A percentile compares a stretch with the other conserved stretches of the same genome.
Conservation (phyloP, 192 early-diverging fungal genomes). For the Coemansia sp. region DNA sequence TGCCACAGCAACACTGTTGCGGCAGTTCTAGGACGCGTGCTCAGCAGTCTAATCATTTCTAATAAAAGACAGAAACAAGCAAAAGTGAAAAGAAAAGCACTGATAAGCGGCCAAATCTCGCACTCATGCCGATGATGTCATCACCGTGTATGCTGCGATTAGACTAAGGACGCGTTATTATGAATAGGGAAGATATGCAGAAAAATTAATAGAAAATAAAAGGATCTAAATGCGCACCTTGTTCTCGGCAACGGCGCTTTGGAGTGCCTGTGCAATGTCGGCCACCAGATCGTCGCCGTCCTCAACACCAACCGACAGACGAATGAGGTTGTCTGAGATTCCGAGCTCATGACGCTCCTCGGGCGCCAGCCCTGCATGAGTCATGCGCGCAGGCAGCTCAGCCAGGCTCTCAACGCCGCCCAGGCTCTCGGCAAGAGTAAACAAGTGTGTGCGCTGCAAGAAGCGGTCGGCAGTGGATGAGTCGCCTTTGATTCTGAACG, state of each 20-base stretch:
- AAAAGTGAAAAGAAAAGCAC: no score
- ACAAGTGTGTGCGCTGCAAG: conserved; percentile 73
- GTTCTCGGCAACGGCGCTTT: conserved; percentile 52
- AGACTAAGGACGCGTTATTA: no score
- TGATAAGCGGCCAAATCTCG: no score
- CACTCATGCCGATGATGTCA: no score
- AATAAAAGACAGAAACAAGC: neutral
- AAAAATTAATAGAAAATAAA: neutral
- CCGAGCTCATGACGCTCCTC: conserved; percentile 83
- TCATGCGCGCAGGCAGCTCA: conserved; percentile 95
- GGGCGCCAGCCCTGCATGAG: conserved; percentile 84
- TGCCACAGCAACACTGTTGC: neutral
- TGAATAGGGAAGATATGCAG: neutral
- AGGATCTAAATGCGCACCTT: conserved; percentile 4
- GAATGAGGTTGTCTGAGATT: conserved; percentile 90
- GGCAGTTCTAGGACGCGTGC: neutral
- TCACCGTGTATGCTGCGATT: no score
- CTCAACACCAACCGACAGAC: conserved; percentile 93
- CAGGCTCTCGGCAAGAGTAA: conserved; percentile 94
- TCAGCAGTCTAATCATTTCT: neutral
- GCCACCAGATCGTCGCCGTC: conserved; percentile 80
- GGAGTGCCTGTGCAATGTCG: conserved; percentile 74
- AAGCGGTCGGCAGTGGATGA: conserved; percentile 80
- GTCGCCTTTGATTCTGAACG: conserved; percentile 86
- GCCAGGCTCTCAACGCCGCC: conserved; percentile 95